These are phyloP conservation scores for Suhomyces sp. DNA, from an alignment of 805 yeast genomes.

Conservation along the genomic window DNA sequence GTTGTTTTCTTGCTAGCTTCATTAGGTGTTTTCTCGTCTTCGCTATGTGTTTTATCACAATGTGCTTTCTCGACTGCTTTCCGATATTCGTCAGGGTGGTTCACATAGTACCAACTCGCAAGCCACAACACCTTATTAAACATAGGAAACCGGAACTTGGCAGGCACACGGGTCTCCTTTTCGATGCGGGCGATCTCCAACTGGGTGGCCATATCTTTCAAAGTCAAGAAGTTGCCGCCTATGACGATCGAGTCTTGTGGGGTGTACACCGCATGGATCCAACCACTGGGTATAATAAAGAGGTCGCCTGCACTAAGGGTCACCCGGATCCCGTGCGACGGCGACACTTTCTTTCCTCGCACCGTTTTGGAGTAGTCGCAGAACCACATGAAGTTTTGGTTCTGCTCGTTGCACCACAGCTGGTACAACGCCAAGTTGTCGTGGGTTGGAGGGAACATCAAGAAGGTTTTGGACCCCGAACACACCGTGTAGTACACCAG, in stretches of 20 bases:
- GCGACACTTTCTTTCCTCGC: slow-evolving; percentile 29
- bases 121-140: slow-evolving; percentile 72
- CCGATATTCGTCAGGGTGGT: slow-evolving; percentile 12
- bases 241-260: slow-evolving; percentile 77
- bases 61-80: neutral
- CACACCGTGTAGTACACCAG: slow-evolving; percentile 85
- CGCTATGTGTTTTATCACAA: too few species aligned
- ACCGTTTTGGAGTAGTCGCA: slow-evolving; percentile 44
- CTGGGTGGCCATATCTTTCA: slow-evolving; percentile 61
- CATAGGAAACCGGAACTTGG: slow-evolving; percentile 73
- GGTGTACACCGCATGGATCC: slow-evolving; percentile 90
- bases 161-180: slow-evolving; percentile 64
- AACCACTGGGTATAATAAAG: slow-evolving; percentile 82
- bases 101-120: slow-evolving; percentile 46
- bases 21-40: neutral
- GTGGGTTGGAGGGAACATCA: slow-evolving; percentile 75
- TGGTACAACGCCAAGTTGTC: slow-evolving; percentile 59
- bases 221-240: slow-evolving; percentile 84
- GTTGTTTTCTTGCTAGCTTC: neutral
- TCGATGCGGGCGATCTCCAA: slow-evolving; percentile 62
- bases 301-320: slow-evolving; percentile 63
- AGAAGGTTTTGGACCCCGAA: slow-evolving; percentile 69
- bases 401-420: slow-evolving; percentile 66
- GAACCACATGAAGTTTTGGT: slow-evolving; percentile 64
- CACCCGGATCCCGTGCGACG: slow-evolving; percentile 49